Evolutionary conservation across 208 protist species (phyloP), one percentile per base, ranked within the genome.

Genomic region (Acanthamoeba sp.): DNA sequence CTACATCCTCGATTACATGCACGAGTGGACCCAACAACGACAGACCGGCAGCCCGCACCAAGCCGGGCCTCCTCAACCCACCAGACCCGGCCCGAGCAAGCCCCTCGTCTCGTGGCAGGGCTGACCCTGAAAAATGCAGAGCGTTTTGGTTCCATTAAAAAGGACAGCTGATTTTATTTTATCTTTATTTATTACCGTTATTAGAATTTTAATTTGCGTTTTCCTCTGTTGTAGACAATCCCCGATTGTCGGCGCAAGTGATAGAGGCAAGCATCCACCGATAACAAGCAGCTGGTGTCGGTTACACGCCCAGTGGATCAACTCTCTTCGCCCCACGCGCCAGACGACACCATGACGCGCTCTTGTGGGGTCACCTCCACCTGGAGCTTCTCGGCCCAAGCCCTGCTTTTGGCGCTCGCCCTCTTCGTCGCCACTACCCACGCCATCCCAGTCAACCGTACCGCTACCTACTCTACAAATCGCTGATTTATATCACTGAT

Each of bases 1-100:
- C 85, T 91, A 91, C 57, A 91, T 91, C 32, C 59, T 91, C 16
- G 38, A 91, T 22, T 91, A 91, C 85, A 91, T 91, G 55, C 22
- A 71, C 57, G 85, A 91, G 57, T 48, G 6, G 32, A 18, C 59
- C 9, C 34, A 84, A 6, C 73, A 84, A 84, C 48, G 48, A 55
- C 48, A 55, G 10, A 16, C 10, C 48, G 62, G 62, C 62, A 36
- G 7, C n/a, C 62, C 62, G 14, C 71, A 48, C 34, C 32, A 80
- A 48, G 71, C 16, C 36, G 12, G 24, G 27, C 29, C 64, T 18
- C 7, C 10, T 6, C 62, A n/a, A 18, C 62, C 64, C 64, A 42
- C 64, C 64, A 18, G n/a, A 34, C 14, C 52, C 12, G 52, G 52
- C 5, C 32, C 64, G 0, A 38, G 9, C 10, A 73, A 73, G 64